Conservation (phyloP, 495 filamentous ascomycete species). For the Clohesyomyces aquaticus region DNA sequence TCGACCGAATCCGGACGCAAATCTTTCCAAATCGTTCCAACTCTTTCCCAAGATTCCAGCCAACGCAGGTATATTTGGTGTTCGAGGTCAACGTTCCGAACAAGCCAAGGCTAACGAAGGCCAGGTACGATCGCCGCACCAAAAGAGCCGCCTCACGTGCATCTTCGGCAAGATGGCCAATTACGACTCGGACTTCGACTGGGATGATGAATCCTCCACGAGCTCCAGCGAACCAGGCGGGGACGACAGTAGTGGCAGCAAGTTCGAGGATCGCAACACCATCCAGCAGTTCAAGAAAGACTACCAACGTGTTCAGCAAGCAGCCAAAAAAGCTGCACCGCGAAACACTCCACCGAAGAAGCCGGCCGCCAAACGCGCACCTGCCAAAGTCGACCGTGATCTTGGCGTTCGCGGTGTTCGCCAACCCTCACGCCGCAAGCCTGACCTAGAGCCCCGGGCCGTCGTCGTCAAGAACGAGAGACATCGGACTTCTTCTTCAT, state of each 20-base stretch:
- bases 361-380: background rate
- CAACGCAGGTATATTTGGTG: no score
- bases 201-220: background rate
- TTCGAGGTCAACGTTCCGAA: background rate
- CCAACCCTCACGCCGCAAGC: background rate
- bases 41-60: background rate
- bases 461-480: no score
- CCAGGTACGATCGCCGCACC: constrained; percentile 4
- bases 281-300: background rate
- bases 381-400: background rate
- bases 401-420: no score
- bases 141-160: constrained; percentile 23
- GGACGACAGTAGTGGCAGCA: constrained; percentile 9
- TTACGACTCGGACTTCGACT: background rate
- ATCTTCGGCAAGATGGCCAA: constrained; percentile 25
- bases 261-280: constrained; percentile 4
- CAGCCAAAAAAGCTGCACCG: background rate
- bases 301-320: background rate
- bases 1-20: no score
- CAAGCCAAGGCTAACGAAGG: constrained; percentile 8
- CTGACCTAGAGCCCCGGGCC: no score
- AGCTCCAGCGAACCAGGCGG: background rate
- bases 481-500: background rate
- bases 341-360: background rate
- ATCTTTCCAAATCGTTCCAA: no score